Percentiles rank a stretch among this genome's conserved stretches.
These are phyloP conservation scores for Cucumis hystrix DNA, from an alignment of 306 rosid species.

Conservation along the genomic window DNA sequence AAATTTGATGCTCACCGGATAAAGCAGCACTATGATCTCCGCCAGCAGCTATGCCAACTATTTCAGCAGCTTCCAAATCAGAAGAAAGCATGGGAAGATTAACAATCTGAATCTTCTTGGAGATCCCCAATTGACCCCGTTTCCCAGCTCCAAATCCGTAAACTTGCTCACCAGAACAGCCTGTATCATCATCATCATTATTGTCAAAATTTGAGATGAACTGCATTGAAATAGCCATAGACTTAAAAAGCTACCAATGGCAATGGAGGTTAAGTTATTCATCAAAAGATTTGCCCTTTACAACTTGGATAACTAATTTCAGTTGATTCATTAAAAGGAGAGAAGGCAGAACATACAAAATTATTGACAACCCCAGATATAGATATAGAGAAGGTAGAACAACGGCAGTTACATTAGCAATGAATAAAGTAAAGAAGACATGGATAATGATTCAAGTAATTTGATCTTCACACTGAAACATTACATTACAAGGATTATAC, in stretches of 20 bases:
- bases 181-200: conserved; percentile 17
- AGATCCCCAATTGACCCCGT: conserved; percentile 78
- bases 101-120: conserved; percentile 34
- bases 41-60: conserved; percentile 44
- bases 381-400: neutral
- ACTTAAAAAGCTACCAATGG: neutral
- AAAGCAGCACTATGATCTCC: conserved; percentile 94
- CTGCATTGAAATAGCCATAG: neutral
- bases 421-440: neutral
- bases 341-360: neutral
- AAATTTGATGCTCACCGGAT: conserved; percentile 33
- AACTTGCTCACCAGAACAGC: conserved; percentile 27
- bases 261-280: neutral
- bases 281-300: neutral
- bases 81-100: conserved; percentile 33
- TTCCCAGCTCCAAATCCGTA: conserved; percentile 88
- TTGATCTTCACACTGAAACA: neutral
- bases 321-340: neutral
- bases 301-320: neutral
- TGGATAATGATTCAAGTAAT: neutral
- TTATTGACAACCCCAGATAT: neutral
- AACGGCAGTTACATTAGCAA: neutral
- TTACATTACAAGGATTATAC: neutral
- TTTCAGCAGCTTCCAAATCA: conserved; percentile 36
- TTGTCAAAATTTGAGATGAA: neutral